Percentiles rank a stretch among this genome's conserved stretches.
Evolutionary conservation across 2,329 filamentous ascomycete genomes (phyloP).

Genomic region (Fusarium oligoseptatum): DNA sequence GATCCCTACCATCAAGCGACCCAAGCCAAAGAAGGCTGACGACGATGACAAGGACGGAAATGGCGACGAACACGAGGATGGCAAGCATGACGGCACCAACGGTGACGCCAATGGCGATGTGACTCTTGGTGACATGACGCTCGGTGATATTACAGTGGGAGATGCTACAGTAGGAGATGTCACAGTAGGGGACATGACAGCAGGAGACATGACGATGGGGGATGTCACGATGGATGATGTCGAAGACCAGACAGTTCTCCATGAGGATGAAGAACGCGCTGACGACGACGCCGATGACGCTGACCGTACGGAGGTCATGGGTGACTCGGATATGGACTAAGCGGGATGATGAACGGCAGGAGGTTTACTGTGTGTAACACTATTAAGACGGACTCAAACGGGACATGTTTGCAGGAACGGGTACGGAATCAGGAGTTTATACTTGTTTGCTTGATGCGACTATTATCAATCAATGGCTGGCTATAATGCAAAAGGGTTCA

Average conservation of each 20-base stretch:
- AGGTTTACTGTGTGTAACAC: conserved; percentile 14
- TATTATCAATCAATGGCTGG: conserved; percentile 19
- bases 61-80: conserved; percentile 48
- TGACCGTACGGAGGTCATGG: conserved; percentile 55
- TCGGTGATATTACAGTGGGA: conserved; percentile 58
- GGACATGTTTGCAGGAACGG: conserved; percentile 31
- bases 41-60: conserved; percentile 46
- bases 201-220: conserved; percentile 45
- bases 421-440: conserved; percentile 34
- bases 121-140: conserved; percentile 46
- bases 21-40: conserved; percentile 46
- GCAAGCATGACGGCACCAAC: conserved; percentile 41
- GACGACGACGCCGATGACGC: conserved; percentile 63
- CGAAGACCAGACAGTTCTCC: conserved; percentile 58
- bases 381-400: conserved; percentile 24
- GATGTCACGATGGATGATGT: conserved; percentile 67
- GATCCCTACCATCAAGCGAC: conserved; percentile 61
- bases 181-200: conserved; percentile 49
- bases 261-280: conserved; percentile 59
- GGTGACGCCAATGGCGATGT: conserved; percentile 44
- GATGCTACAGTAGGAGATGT: conserved; percentile 60
- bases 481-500: conserved; percentile 33
- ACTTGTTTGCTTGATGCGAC: conserved; percentile 8
- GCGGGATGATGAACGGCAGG: neutral
- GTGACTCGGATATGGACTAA: conserved; percentile 53